Evolutionary conservation across 2,329 filamentous ascomycete genomes (phyloP), one percentile per base, ranked within the genome.

Genomic region (Neofusicoccum sp.): DNA sequence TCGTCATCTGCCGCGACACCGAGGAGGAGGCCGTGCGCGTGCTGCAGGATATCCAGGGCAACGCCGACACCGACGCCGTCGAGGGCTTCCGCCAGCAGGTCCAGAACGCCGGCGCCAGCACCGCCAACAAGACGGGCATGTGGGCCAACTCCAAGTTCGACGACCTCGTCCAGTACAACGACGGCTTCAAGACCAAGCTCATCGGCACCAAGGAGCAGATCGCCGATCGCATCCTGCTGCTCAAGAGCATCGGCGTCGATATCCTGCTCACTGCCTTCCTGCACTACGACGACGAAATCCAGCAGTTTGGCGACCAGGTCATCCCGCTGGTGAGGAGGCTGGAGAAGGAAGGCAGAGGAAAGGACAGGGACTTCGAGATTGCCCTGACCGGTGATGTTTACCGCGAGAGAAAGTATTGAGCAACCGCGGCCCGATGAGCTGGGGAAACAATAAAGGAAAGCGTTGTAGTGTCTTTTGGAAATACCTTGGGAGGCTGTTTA

Each of bases 151-250:
- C 73, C 65, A 80, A 79, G 63, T 78, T 83, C 41, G 78, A 83
- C 53, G 81, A 84, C 65, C 65, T 83, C 58, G 79, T 83, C 31
- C 81, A 83, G 70, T 83, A 83, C 64, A 83, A 83, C 47, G 80
- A 83, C 65, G 81, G 81, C 2, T 84, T 83, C 70, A 83, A 82
- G 71, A 82, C 80, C 3, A 83, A 82, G 68, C 66, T 83, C 28
- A 81, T 82, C 44, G 80, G 80, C 0, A 82, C 80, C 0, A 79
- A 78, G 63, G 77, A 81, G 66, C 79, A 82, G 67, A 79, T 82
- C 51, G 79, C 78, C 0, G 79, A 82, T 63, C 69, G 80, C 4
- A 80, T 82, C 38, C 63, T 82, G 38, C 62, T 82, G 64, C 65
- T 82, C 58, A 78, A 82, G 75, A 75, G 75, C 64, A 61, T 82